Evolutionary conservation across 768 basidiomycete genomes (phyloP).

Genomic region (Russula lepida): DNA sequence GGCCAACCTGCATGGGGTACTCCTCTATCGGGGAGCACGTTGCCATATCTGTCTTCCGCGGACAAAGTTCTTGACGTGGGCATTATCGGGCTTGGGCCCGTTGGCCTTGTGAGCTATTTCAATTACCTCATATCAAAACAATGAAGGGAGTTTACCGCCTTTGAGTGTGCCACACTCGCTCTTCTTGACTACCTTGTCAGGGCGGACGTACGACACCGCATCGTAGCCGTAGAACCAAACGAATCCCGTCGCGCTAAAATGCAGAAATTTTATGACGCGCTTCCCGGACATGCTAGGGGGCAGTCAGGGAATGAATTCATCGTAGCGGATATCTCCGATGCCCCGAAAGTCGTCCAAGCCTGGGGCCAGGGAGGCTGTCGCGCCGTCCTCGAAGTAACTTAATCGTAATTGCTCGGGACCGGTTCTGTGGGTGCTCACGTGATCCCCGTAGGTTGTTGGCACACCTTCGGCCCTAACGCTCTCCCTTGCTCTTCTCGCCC

Average conservation of each 20-base stretch:
- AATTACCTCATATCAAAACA: neutral
- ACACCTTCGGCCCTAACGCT: conserved; percentile 54
- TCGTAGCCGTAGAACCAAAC: conserved; percentile 58
- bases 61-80: conserved; percentile 54
- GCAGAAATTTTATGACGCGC: conserved; percentile 43
- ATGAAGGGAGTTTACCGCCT: neutral
- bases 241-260: conserved; percentile 52
- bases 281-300: conserved; percentile 33
- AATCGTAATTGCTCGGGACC: conserved; percentile 13
- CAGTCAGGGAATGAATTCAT: conserved; percentile 35
- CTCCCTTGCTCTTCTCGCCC: conserved; percentile 61
- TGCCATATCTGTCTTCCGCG: conserved; percentile 31
- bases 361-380: conserved; percentile 59
- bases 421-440: neutral
- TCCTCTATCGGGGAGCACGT: neutral
- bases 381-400: conserved; percentile 62
- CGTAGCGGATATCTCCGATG: conserved; percentile 43
- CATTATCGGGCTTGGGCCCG: conserved; percentile 69
- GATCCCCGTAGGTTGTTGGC: conserved; percentile 51
- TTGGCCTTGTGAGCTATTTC: conserved; percentile 46
- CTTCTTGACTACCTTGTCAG: conserved; percentile 52
- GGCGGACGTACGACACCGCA: conserved; percentile 38
- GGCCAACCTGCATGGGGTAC: conserved; percentile 6
- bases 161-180: conserved; percentile 51
- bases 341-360: conserved; percentile 38